Evolutionary conservation across 495 filamentous ascomycete genomes (phyloP).

Genomic region (Penicillium tannophilum): DNA sequence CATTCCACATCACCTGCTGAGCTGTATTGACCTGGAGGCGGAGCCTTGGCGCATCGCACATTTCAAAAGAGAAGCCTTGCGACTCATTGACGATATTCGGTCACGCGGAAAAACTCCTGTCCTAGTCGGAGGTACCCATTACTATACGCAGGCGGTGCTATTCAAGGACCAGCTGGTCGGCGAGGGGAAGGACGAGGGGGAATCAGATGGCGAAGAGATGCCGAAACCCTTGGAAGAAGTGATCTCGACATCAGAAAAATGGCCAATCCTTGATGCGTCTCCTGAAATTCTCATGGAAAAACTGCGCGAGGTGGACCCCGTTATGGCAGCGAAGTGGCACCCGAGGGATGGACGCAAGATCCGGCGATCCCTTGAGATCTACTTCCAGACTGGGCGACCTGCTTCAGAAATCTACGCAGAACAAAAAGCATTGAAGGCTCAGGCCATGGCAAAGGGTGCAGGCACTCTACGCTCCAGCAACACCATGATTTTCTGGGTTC

Average conservation of each 20-base stretch:
- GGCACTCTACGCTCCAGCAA: conserved; percentile 54
- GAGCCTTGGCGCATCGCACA: conserved; percentile 78
- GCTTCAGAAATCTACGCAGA: conserved; percentile 89
- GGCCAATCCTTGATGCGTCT: conserved; percentile 70
- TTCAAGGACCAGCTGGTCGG: conserved; percentile 68
- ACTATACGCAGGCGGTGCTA: conserved; percentile 87
- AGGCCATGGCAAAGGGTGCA: conserved; percentile 20
- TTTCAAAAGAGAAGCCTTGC: conserved; percentile 69
- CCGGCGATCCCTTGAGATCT: conserved; percentile 86
- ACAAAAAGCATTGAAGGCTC: conserved; percentile 51
- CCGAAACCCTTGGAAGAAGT: conserved; percentile 20
- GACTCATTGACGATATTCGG: conserved; percentile 75
- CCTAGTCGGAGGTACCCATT: conserved; percentile 91
- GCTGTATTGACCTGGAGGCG: conserved; percentile 69
- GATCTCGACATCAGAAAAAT: conserved; percentile 44
- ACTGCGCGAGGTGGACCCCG: conserved; percentile 78
- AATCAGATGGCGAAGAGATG: conserved; percentile 22
- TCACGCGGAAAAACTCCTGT: conserved; percentile 79
- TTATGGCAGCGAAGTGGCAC: conserved; percentile 91
- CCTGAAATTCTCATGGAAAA: conserved; percentile 71
- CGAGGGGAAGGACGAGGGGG: conserved; percentile 20
- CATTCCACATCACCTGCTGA: conserved; percentile 87
- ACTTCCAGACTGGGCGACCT: conserved; percentile 70
- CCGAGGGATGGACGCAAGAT: conserved; percentile 91
- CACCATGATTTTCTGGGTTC: conserved; percentile 80